Evolutionary conservation across 345 rosid genomes (phyloP).

Genomic region (Eucalyptus regnans): DNA sequence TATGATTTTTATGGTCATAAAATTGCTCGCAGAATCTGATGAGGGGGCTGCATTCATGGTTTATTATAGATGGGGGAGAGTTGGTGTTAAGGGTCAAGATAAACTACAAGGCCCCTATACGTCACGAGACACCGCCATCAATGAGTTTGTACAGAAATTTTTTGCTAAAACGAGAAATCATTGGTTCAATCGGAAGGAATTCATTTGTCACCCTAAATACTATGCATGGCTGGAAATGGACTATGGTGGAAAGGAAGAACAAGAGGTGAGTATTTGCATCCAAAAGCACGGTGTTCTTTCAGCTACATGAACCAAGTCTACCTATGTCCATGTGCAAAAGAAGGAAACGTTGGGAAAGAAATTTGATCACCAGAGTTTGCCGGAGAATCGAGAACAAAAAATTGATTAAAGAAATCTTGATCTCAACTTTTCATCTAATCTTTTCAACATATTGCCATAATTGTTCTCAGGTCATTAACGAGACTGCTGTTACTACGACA

Average conservation of each 20-base stretch:
- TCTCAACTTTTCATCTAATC: background rate
- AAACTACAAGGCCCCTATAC: slow-evolving; percentile 61
- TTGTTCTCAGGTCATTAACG: slow-evolving; percentile 27
- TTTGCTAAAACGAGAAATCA: slow-evolving; percentile 51
- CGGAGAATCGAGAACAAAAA: background rate
- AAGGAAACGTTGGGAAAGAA: background rate
- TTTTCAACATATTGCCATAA: background rate
- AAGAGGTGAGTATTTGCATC: slow-evolving; percentile 29
- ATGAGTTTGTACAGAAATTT: slow-evolving; percentile 54
- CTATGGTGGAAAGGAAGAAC: slow-evolving; percentile 39
- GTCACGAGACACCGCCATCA: slow-evolving; percentile 34
- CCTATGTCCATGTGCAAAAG: background rate
- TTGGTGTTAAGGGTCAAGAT: slow-evolving; percentile 78
- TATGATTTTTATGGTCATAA: background rate
- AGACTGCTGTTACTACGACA: slow-evolving; percentile 10
- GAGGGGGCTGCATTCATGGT: slow-evolving; percentile 48
- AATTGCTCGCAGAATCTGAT: slow-evolving; percentile 58
- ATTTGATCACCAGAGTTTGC: background rate
- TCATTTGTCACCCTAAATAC: slow-evolving; percentile 37
- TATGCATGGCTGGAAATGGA: slow-evolving; percentile 86
- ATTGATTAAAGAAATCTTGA: background rate
- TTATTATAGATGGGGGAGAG: slow-evolving; percentile 86
- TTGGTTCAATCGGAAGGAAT: slow-evolving; percentile 52
- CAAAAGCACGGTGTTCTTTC: background rate
- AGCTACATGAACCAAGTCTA: background rate